Evolutionary conservation across 257 asterid species (phyloP), one percentile per base, ranked within the genome.

Genomic region (Lithospermum erythrorhizon): DNA sequence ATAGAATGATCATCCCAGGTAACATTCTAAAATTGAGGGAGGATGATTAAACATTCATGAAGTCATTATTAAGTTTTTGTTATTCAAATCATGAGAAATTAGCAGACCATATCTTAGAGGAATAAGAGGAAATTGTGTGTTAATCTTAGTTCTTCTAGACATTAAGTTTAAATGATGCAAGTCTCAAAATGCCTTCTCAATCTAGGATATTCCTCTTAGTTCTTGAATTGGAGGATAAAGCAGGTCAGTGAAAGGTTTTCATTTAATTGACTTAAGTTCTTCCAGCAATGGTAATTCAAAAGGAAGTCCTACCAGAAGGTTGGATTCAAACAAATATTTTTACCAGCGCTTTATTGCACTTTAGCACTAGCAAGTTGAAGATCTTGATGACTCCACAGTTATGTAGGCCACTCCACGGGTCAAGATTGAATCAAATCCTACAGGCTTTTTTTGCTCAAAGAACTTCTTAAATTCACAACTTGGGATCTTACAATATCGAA

Each of bases 361-460:
- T n/a, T n/a, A n/a, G n/a, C n/a, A n/a, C n/a, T n/a, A n/a, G n/a
- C n/a, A 22, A 23, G 55, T 76, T 18, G 70, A 59, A 2, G 76
- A 82, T n/a, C 73, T 85, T 16, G 79, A 75, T 19, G 79, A 61
- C 64, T 51, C 76, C 4, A 77, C 75, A 0, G 95, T 84, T 55
- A 49, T 86, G 22, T 68, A 79, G 1, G 68, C 93, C 98, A 1
- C 67, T 90, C 6, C 95, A 90, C 51, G 98, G 96, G 9, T 85
- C 96, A 0, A 80, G 90, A n/a, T 63, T 87, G 65, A 35, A 67
- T 61, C 78, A 70, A 32, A 58, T 75, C 18, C 66, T 83, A 5
- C 61, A 61, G 14, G n/a, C n/a, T n/a, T n/a, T n/a, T n/a, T n/a
- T n/a, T n/a, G n/a, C n/a, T n/a, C n/a, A n/a, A n/a, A n/a, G n/a